Evolutionary conservation across 106 monocot species (phyloP).

Genomic region (Dioscorea alata): DNA sequence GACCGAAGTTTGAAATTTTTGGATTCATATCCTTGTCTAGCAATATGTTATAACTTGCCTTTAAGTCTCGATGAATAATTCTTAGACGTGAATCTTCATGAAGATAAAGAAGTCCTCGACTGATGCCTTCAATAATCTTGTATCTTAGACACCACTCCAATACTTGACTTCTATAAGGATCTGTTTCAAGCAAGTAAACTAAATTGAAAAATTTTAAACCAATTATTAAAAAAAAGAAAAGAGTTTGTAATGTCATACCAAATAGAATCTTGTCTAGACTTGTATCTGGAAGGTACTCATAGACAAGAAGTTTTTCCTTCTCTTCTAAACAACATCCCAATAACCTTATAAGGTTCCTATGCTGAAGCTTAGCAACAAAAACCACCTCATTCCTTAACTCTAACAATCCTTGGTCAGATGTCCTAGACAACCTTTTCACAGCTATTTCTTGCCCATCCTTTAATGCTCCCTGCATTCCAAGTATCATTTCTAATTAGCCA

Average conservation of each 20-base stretch:
- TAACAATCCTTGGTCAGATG: conserved; percentile 1
- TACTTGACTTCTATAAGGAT: background rate
- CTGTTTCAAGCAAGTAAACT: no score
- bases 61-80: conserved; percentile 11
- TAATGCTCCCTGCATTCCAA: background rate
- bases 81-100: conserved; percentile 8
- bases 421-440: conserved; percentile 4
- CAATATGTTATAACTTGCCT: conserved; percentile 10
- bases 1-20: conserved; percentile 14
- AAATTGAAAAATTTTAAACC: no score
- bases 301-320: conserved; percentile 6
- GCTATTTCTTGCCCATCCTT: conserved; percentile 6
- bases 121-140: conserved; percentile 10
- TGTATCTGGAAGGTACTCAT: conserved; percentile 2
- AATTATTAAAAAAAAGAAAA: background rate
- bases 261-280: conserved; percentile 6
- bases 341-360: conserved; percentile 6
- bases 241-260: conserved; percentile 1
- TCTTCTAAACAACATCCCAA: conserved; percentile 5
- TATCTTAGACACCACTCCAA: conserved; percentile 5
- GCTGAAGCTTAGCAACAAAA: conserved; percentile 9
- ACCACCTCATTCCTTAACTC: conserved; percentile 5
- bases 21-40: conserved; percentile 9
- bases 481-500: no score
- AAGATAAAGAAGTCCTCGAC: conserved; percentile 10